These are phyloP conservation scores for Erodium moschatum DNA, from an alignment of 441 rosid genomes.

Conservation along the genomic window DNA sequence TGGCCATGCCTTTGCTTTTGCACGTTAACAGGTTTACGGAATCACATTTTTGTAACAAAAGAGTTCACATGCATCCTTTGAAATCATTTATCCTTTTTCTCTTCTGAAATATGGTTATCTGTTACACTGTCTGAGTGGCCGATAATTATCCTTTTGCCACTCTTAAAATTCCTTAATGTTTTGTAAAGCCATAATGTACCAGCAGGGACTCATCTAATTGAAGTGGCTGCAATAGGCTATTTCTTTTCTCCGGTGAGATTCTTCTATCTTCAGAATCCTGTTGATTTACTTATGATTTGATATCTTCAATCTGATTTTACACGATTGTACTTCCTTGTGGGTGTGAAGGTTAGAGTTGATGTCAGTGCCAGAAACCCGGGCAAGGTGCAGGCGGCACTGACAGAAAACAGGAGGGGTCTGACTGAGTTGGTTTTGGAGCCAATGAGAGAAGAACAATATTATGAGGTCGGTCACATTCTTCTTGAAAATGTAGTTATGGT, in stretches of 20 bases:
- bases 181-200: constrained; percentile 59
- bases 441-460: constrained; percentile 66
- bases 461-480: constrained; percentile 48
- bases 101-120: not conserved
- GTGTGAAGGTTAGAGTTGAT: constrained; percentile 90
- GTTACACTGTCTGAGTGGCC: not conserved
- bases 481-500: constrained; percentile 14
- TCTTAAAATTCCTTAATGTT: constrained; percentile 42
- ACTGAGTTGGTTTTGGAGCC: constrained; percentile 87
- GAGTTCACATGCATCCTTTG: too few relatives aligned
- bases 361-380: constrained; percentile 94
- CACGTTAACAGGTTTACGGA: not conserved
- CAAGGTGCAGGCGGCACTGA: constrained; percentile 88
- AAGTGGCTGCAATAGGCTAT: constrained; percentile 76
- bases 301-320: constrained; percentile 9
- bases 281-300: constrained; percentile 10
- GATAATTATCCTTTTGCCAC: constrained; percentile 8
- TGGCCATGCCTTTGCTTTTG: not conserved
- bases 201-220: constrained; percentile 94
- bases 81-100: not conserved
- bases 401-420: constrained; percentile 82
- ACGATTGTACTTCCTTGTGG: constrained; percentile 15
- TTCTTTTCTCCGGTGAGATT: constrained; percentile 86
- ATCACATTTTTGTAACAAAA: not conserved
- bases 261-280: constrained; percentile 8